These are phyloP conservation scores for Artemisia princeps DNA, from an alignment of 140 eudicot genomes.

Conservation along the genomic window DNA sequence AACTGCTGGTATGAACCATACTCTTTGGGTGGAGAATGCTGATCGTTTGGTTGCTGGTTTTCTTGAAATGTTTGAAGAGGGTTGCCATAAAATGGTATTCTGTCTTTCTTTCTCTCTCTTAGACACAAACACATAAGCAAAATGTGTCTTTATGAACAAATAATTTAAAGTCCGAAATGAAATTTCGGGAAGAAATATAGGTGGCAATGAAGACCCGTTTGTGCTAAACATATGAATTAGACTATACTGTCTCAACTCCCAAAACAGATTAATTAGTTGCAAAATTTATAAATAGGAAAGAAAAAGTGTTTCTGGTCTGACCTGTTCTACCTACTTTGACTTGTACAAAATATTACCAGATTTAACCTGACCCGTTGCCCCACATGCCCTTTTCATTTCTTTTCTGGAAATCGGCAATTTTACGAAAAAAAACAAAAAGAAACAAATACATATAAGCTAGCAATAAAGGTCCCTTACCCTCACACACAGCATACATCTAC, in stretches of 20 bases:
- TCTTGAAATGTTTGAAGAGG: constrained; percentile 81
- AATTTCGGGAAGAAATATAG: neutral
- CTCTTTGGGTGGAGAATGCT: constrained; percentile 79
- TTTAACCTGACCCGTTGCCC: neutral
- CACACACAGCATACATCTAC: too few species aligned
- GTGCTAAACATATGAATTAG: too few species aligned
- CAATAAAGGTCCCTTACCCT: too few species aligned
- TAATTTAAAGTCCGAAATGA: neutral
- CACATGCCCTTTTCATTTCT: neutral
- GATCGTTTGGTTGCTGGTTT: constrained; percentile 89
- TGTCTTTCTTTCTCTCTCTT: neutral
- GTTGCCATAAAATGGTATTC: constrained; percentile 68
- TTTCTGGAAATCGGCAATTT: too few species aligned
- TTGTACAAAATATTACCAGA: neutral
- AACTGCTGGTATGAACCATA: constrained; percentile 55
- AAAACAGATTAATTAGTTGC: too few species aligned
- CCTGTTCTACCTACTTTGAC: neutral
- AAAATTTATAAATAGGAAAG: too few species aligned
- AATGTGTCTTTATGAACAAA: neutral
- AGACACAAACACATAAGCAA: neutral
- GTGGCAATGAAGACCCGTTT: neutral
- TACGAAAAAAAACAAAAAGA: too few species aligned
- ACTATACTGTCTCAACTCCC: too few species aligned
- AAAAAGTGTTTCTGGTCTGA: neutral
- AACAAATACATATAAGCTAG: too few species aligned